These are phyloP conservation scores for Stephania cephalantha DNA, from an alignment of 164 flowering plant genomes.

Conservation along the genomic window DNA sequence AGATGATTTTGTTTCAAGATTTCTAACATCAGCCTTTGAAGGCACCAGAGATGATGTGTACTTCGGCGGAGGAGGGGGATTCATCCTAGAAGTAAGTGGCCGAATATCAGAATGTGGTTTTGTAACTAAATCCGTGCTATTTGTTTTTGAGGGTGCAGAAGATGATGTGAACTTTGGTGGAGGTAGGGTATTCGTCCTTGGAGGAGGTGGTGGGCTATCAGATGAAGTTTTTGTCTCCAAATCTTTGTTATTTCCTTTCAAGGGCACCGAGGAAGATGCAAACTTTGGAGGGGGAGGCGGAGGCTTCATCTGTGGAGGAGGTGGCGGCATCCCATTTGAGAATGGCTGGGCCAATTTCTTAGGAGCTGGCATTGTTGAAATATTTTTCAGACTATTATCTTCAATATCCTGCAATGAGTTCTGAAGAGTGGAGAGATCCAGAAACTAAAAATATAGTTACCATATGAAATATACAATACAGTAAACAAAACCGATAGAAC, in stretches of 20 bases:
- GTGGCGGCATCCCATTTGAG: slow-evolving; percentile 43
- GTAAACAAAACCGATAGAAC: background rate
- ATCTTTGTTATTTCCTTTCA: slow-evolving; percentile 7
- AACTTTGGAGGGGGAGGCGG: slow-evolving; percentile 50
- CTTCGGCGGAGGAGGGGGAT: slow-evolving; percentile 48
- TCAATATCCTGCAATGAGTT: slow-evolving; percentile 44
- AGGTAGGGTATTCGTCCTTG: slow-evolving; percentile 39
- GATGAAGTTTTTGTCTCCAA: no score
- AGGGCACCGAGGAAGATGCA: slow-evolving; percentile 15
- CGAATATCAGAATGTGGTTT: slow-evolving; percentile 25
- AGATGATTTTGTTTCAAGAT: slow-evolving; percentile 1
- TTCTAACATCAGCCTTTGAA: slow-evolving; percentile 21
- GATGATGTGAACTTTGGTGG: slow-evolving; percentile 40
- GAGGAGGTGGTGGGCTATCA: no score
- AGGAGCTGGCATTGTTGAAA: slow-evolving; percentile 53
- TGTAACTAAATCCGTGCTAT: slow-evolving; percentile 14
- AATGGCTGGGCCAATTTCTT: slow-evolving; percentile 45
- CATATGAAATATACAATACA: background rate
- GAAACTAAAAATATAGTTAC: slow-evolving; percentile 5
- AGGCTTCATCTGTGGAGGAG: slow-evolving; percentile 44
- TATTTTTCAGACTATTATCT: slow-evolving; percentile 29
- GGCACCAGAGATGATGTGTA: slow-evolving; percentile 22
- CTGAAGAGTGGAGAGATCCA: slow-evolving; percentile 24
- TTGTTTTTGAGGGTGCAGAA: slow-evolving; percentile 11
- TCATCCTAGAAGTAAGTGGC: slow-evolving; percentile 40